These are phyloP conservation scores for Cladosporium sp. DNA, from an alignment of 2,329 filamentous ascomycete genomes.

Conservation along the genomic window DNA sequence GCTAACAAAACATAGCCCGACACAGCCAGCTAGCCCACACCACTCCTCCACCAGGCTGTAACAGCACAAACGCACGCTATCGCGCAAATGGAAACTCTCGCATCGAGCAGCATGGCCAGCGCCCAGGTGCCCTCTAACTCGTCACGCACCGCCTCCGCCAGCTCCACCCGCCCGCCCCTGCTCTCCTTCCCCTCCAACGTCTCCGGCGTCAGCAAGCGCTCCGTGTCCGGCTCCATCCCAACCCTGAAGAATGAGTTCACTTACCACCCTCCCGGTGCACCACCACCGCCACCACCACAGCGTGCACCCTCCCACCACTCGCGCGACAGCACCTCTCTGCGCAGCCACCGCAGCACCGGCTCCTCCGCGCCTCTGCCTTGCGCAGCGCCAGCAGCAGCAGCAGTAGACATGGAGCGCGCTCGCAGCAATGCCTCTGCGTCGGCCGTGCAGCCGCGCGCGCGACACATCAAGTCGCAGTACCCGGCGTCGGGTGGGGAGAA, in stretches of 20 bases:
- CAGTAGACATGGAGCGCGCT: neutral
- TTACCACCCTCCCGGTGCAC: constrained; percentile 17
- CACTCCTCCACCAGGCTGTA: neutral
- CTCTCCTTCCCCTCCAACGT: constrained; percentile 45
- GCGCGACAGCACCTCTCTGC: constrained; percentile 27
- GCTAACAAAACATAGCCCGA: neutral
- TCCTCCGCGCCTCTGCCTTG: constrained; percentile 6
- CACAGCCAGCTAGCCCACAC: neutral
- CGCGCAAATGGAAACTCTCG: constrained; percentile 13
- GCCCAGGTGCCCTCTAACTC: constrained; percentile 34
- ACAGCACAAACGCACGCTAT: neutral
- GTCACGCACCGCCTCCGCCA: constrained; percentile 24
- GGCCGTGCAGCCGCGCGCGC: constrained; percentile 12
- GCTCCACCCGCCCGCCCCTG: constrained; percentile 39
- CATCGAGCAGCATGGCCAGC: constrained; percentile 4
- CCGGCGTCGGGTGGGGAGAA: constrained; percentile 61
- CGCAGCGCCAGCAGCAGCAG: constrained; percentile 14
- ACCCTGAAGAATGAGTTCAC: constrained; percentile 17
- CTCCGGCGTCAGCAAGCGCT: constrained; percentile 31
- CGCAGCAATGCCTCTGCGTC: neutral
- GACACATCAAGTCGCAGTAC: constrained; percentile 49
- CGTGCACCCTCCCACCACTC: constrained; percentile 40
- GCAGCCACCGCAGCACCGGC: constrained; percentile 12
- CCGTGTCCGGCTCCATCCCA: constrained; percentile 21
- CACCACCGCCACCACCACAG: constrained; percentile 20